A percentile compares a stretch with the other conserved stretches of the same genome.
These are phyloP conservation scores for Neostapfia colusana DNA, from an alignment of 176 grass and related monocot genomes.

Conservation along the genomic window DNA sequence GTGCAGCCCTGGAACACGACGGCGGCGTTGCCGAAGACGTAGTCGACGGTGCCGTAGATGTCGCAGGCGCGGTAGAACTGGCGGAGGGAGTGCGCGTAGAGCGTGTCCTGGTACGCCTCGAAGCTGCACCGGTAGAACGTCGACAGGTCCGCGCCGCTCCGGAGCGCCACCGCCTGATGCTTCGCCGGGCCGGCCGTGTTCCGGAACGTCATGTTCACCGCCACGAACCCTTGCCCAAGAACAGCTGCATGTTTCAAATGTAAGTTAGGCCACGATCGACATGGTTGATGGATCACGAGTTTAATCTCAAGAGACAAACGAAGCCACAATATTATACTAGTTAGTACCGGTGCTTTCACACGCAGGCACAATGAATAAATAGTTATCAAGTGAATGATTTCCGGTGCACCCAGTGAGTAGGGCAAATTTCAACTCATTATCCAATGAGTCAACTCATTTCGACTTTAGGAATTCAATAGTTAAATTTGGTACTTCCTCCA, in stretches of 20 bases:
- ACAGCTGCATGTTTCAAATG: slow-evolving; percentile 51
- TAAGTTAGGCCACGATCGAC: not conserved
- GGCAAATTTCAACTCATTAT: slow-evolving; percentile 6
- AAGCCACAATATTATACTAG: not conserved
- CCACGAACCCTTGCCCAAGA: slow-evolving; percentile 77
- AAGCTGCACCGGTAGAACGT: slow-evolving; percentile 96
- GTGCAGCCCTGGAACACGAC: slow-evolving; percentile 82
- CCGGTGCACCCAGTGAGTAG: no score
- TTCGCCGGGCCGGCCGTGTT: slow-evolving; percentile 79
- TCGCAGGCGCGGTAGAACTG: slow-evolving; percentile 95
- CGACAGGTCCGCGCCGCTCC: slow-evolving; percentile 63
- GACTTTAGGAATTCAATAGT: not conserved
- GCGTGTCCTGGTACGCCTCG: slow-evolving; percentile 96
- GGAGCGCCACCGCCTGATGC: slow-evolving; percentile 84
- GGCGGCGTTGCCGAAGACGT: slow-evolving; percentile 90
- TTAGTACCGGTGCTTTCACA: not conserved
- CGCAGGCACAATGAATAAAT: not conserved
- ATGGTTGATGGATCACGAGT: no score
- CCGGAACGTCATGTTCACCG: slow-evolving; percentile 88
- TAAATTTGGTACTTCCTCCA: not conserved
- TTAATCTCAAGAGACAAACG: no score
- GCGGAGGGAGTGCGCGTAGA: slow-evolving; percentile 84
- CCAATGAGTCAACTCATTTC: slow-evolving; percentile 8
- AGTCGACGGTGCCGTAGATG: slow-evolving; percentile 95
- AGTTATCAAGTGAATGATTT: no score